phyloP scores from a whole-genome alignment of 2,329 filamentous ascomycete species.

The Diaporthe caulivora region DNA sequence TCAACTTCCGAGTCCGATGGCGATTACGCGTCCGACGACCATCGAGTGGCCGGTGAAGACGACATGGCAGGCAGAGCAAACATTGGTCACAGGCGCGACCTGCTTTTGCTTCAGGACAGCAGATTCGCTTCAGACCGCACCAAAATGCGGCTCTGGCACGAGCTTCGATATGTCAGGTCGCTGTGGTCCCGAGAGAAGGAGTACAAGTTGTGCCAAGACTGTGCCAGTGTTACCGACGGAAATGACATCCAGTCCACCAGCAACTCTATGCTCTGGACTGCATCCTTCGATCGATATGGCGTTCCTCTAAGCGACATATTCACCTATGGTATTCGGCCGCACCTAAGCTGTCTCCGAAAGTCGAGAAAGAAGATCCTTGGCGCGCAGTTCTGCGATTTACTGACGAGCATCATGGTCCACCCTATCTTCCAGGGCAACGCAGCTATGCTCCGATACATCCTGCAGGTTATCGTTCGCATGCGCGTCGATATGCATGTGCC shows the following conservation, averaged over 20 bases:
- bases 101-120: slow-evolving; percentile 16
- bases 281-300: slow-evolving; percentile 5
- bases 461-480: slow-evolving; percentile 1
- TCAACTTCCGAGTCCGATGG: not conserved
- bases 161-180: slow-evolving; percentile 11
- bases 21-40: not conserved
- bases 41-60: not conserved
- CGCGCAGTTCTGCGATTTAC: not conserved
- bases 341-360: not conserved
- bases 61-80: not conserved
- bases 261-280: slow-evolving; percentile 16
- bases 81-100: not conserved
- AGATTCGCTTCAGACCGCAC: slow-evolving; percentile 12
- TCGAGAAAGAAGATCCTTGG: not conserved
- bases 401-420: slow-evolving; percentile 1
- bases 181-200: slow-evolving; percentile 11
- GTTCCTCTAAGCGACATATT: slow-evolving; percentile 20
- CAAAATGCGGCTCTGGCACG: slow-evolving; percentile 9
- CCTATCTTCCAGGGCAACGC: slow-evolving; percentile 20
- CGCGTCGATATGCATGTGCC: slow-evolving; percentile 14
- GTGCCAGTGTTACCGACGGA: not conserved
- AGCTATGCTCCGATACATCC: not conserved
- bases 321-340: slow-evolving; percentile 22
- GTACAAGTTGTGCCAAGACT: not conserved
- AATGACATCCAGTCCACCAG: not conserved